phyloP scores from a whole-genome alignment of 352 stramenopile species.

The Pythium angustatum region DNA sequence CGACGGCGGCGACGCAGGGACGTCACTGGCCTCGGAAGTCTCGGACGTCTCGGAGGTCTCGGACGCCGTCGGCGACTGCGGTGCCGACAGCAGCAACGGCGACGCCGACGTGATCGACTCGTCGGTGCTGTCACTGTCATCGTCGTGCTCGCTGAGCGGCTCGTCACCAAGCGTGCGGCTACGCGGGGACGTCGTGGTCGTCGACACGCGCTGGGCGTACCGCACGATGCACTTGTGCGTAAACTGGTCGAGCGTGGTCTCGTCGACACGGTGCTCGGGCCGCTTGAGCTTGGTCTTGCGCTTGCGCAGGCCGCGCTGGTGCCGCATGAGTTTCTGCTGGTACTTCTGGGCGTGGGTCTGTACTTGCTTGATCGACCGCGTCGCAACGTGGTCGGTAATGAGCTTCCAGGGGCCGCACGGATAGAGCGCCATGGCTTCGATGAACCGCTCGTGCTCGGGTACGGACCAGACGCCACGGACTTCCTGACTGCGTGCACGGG shows the following conservation, averaged over 20 bases:
- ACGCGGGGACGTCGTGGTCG: neutral
- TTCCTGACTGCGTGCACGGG: conserved; percentile 10
- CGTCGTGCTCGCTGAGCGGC: neutral
- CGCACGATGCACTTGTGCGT: conserved; percentile 25
- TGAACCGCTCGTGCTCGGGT: conserved; percentile 74
- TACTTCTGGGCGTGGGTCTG: conserved; percentile 86
- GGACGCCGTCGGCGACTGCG: neutral
- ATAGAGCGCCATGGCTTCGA: conserved; percentile 77
- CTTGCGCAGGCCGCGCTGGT: conserved; percentile 71
- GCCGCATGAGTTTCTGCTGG: conserved; percentile 79
- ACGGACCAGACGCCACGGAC: conserved; percentile 65
- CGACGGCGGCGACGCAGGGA: neutral
- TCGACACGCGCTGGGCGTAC: conserved; percentile 12
- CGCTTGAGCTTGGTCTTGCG: conserved; percentile 43
- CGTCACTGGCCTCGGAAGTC: conserved; percentile 6
- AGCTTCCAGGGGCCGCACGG: conserved; percentile 65
- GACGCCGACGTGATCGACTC: neutral
- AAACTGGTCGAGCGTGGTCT: conserved; percentile 23
- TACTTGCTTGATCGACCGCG: conserved; percentile 77
- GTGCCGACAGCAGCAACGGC: neutral
- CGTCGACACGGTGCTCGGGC: conserved; percentile 26
- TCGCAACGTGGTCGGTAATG: conserved; percentile 71
- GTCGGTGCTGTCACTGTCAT: conserved; percentile 5
- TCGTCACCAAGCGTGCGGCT: neutral
- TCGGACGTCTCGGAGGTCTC: neutral